These are phyloP conservation scores for Talaromyces marneffei DNA, from an alignment of 2,329 filamentous ascomycete species.

Conservation along the genomic window DNA sequence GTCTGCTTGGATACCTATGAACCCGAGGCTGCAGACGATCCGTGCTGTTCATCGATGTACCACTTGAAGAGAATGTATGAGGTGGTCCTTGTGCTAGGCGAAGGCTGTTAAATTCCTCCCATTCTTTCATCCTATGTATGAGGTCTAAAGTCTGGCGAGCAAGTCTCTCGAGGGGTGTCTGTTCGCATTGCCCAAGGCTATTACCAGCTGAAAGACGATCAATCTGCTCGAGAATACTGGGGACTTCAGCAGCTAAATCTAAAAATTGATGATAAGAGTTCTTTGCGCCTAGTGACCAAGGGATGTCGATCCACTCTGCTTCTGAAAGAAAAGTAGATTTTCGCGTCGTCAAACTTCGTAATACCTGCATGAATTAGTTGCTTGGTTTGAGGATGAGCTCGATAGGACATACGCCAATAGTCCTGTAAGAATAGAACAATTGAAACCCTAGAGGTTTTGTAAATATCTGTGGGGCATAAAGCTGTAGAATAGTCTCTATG, in stretches of 20 bases:
- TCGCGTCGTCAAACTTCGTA: constrained; percentile 2
- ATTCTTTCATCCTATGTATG: constrained; percentile 1
- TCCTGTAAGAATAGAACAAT: constrained; percentile 10
- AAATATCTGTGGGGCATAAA: background rate
- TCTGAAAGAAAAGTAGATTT: constrained; percentile 8
- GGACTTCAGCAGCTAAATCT: constrained; percentile 5
- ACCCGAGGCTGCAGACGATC: background rate
- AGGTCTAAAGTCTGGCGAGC: background rate
- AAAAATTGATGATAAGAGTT: constrained; percentile 9
- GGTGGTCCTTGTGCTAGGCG: constrained; percentile 1
- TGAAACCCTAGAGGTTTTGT: background rate
- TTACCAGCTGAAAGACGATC: background rate
- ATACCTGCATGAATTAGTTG: background rate
- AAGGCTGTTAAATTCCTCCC: background rate
- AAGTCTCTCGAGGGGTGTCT: background rate
- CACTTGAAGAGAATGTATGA: background rate
- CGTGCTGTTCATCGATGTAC: constrained; percentile 1
- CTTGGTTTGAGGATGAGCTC: background rate
- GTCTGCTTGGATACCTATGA: constrained; percentile 11
- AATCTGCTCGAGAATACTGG: background rate
- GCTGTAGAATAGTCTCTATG: constrained; percentile 3
- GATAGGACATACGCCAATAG: constrained; percentile 3
- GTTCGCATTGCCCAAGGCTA: background rate
- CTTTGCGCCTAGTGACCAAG: background rate
- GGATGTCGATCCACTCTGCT: constrained; percentile 2